Percentiles rank a stretch among this genome's conserved stretches.
Conservation (phyloP, 1,284 basidiomycete species). For the Rhodotorula sp. region DNA sequence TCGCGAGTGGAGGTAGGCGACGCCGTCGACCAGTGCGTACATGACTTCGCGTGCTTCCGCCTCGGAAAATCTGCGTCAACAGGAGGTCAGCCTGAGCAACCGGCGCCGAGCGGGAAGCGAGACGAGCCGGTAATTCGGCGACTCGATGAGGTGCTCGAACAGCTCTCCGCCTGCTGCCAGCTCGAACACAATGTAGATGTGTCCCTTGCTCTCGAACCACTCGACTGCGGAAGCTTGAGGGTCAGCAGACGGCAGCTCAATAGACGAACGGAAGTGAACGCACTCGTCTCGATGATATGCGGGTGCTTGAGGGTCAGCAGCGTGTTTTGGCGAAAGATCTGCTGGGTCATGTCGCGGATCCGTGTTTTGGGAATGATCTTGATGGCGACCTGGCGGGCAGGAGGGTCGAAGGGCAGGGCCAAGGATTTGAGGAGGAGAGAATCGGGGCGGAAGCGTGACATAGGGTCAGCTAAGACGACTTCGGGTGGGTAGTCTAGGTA, state of each 20-base stretch:
- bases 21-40: conserved; percentile 29
- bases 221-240: conserved; percentile 40
- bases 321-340: conserved; percentile 32
- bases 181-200: conserved; percentile 51
- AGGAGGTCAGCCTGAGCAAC: no score
- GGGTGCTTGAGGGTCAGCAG: conserved; percentile 26
- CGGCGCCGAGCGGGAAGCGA: no score
- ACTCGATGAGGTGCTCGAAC: conserved; percentile 48
- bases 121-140: conserved; percentile 19
- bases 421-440: background rate
- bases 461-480: background rate
- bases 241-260: background rate
- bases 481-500: background rate
- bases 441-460: background rate
- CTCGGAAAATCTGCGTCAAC: conserved; percentile 48
- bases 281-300: conserved; percentile 21
- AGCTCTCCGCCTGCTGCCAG: conserved; percentile 51
- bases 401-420: background rate
- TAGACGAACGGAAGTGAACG: no score
- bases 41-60: conserved; percentile 44
- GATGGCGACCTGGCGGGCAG: conserved; percentile 31
- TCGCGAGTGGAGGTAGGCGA: conserved; percentile 25
- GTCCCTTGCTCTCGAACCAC: conserved; percentile 47
- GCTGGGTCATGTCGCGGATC: conserved; percentile 24
- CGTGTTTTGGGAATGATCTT: conserved; percentile 36